Conservation (phyloP, 495 filamentous ascomycete genomes). For the Aspergillus carlsbadensis region DNA sequence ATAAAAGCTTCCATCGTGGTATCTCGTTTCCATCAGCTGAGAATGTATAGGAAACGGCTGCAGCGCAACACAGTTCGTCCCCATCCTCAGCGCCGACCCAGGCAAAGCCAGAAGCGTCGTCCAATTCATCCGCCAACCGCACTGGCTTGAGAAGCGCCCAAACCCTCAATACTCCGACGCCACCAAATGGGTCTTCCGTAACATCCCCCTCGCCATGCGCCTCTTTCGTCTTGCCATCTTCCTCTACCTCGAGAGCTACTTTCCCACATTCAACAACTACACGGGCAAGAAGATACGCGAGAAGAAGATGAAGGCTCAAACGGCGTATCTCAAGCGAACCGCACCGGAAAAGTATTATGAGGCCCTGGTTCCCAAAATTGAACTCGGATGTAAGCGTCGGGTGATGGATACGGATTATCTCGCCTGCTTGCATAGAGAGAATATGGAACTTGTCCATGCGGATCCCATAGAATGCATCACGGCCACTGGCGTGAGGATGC, state of each 20-base stretch:
- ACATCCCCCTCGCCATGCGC: slow-evolving; percentile 26
- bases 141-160: slow-evolving; percentile 45
- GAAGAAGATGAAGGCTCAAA: slow-evolving; percentile 27
- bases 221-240: slow-evolving; percentile 26
- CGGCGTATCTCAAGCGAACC: slow-evolving; percentile 42
- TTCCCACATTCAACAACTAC: slow-evolving; percentile 34
- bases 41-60: slow-evolving; percentile 31
- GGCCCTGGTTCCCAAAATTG: slow-evolving; percentile 52
- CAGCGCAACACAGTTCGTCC: slow-evolving; percentile 45
- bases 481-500: slow-evolving; percentile 16
- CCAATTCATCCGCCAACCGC: slow-evolving; percentile 51
- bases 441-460: slow-evolving; percentile 46
- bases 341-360: slow-evolving; percentile 55
- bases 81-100: slow-evolving; percentile 27
- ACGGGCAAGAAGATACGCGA: slow-evolving; percentile 28
- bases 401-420: slow-evolving; percentile 53
- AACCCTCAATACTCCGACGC: slow-evolving; percentile 33
- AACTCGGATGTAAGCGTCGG: slow-evolving; percentile 53
- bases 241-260: slow-evolving; percentile 32
- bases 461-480: slow-evolving; percentile 35
- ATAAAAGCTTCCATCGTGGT: not conserved
- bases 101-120: slow-evolving; percentile 38
- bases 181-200: slow-evolving; percentile 33
- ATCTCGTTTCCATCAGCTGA: not conserved
- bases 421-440: slow-evolving; percentile 38